phyloP scores from a whole-genome alignment of 2,329 filamentous ascomycete genomes.

The Blumeria graminis region DNA sequence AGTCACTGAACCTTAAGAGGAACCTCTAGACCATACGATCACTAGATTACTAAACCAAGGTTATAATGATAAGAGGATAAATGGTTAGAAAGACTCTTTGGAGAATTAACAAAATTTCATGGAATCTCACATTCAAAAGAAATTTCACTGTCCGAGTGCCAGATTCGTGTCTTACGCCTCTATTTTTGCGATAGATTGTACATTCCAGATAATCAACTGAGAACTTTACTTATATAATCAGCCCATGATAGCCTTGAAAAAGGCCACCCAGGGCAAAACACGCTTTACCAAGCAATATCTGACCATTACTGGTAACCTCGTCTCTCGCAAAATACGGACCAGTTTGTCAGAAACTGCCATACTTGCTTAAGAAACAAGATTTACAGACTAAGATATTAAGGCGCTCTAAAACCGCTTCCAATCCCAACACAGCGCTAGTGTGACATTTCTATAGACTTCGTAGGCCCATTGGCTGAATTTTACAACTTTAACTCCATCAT shows the following conservation, averaged over 20 bases:
- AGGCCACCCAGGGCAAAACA: no score
- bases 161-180: not conserved
- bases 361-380: not conserved
- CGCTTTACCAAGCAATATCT: no score
- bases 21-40: not conserved
- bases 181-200: not conserved
- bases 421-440: not conserved
- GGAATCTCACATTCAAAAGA: not conserved
- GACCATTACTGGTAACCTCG: not conserved
- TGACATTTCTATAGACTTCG: not conserved
- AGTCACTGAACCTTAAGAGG: not conserved
- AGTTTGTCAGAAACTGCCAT: not conserved
- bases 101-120: not conserved
- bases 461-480: not conserved
- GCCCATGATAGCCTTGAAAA: no score
- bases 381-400: not conserved
- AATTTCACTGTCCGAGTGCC: not conserved
- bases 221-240: no score
- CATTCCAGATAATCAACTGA: no score
- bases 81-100: not conserved
- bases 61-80: not conserved
- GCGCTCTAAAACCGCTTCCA: not conserved
- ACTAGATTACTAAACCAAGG: not conserved
- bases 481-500: not conserved
- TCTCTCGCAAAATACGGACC: not conserved